Conservation (phyloP, 1,284 basidiomycete species). For the Irpex sp. region DNA sequence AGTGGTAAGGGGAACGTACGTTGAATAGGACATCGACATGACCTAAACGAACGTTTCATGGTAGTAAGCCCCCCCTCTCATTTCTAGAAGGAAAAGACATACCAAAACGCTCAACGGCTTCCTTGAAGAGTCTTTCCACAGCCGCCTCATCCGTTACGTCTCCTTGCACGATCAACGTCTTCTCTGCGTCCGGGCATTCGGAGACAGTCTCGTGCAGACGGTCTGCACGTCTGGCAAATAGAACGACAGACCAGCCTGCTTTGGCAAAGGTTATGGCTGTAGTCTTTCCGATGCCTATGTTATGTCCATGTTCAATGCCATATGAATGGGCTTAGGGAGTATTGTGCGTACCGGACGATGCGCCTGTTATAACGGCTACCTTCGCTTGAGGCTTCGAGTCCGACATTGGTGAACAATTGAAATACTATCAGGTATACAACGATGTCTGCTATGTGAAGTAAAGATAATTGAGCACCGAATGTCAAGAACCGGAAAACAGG, state of each 20-base stretch:
- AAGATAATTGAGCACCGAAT: no score
- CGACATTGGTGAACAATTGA: not conserved
- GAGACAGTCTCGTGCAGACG: slow-evolving; percentile 55
- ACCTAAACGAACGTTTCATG: no score
- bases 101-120: slow-evolving; percentile 56
- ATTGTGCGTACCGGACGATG: slow-evolving; percentile 18
- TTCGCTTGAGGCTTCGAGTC: slow-evolving; percentile 6
- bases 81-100: slow-evolving; percentile 16
- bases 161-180: slow-evolving; percentile 43
- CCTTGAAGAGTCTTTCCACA: slow-evolving; percentile 54
- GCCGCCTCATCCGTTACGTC: slow-evolving; percentile 60
- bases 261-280: slow-evolving; percentile 44
- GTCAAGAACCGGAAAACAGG: no score
- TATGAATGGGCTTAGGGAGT: not conserved
- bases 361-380: slow-evolving; percentile 22
- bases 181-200: slow-evolving; percentile 37
- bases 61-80: no score
- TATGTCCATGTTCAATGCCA: not conserved
- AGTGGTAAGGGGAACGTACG: slow-evolving; percentile 33
- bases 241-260: slow-evolving; percentile 39
- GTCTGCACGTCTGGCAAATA: slow-evolving; percentile 47
- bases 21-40: slow-evolving; percentile 78
- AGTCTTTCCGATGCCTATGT: slow-evolving; percentile 44
- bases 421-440: no score
- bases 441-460: no score